These are phyloP conservation scores for Annulohypoxylon moriforme DNA, from an alignment of 495 filamentous ascomycete species.

Conservation along the genomic window DNA sequence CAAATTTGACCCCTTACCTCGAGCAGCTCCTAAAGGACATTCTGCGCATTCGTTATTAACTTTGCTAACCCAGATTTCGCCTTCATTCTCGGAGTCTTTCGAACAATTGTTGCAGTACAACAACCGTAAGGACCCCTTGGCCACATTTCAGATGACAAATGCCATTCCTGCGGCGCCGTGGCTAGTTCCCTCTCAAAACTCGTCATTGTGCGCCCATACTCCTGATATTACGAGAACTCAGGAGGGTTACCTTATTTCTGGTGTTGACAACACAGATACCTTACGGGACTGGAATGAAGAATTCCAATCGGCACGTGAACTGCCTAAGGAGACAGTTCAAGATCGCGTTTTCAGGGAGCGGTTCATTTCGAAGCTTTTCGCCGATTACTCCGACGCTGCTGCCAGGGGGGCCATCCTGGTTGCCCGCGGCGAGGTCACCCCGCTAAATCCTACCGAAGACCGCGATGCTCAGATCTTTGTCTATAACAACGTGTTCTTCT, in stretches of 20 bases:
- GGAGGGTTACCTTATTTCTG: constrained; percentile 89
- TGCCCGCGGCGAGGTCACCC: constrained; percentile 90
- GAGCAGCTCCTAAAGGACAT: constrained; percentile 72
- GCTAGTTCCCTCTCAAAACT: constrained; percentile 77
- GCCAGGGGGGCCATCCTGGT: constrained; percentile 93
- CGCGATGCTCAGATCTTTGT: constrained; percentile 98
- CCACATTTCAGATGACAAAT: constrained; percentile 95
- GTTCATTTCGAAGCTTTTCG: constrained; percentile 92
- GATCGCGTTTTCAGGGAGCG: constrained; percentile 97
- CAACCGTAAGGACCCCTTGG: constrained; percentile 83
- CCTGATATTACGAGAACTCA: constrained; percentile 89
- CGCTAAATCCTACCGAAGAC: constrained; percentile 95
- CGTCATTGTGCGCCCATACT: constrained; percentile 74
- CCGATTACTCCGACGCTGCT: constrained; percentile 96
- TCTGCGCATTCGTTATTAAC: constrained; percentile 87
- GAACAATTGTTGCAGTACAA: constrained; percentile 80
- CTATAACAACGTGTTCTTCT: constrained; percentile 99
- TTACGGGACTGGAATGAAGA: constrained; percentile 99
- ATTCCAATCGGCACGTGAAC: constrained; percentile 94
- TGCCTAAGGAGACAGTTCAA: constrained; percentile 91
- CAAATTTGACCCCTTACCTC: constrained; percentile 92
- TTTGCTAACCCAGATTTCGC: constrained; percentile 80
- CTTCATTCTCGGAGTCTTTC: constrained; percentile 81
- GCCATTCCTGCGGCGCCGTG: constrained; percentile 92
- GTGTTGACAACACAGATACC: constrained; percentile 92